Base-by-base conservation (phyloP, 177 flowering plant genomes). In the Vitis hybrid region DNA sequence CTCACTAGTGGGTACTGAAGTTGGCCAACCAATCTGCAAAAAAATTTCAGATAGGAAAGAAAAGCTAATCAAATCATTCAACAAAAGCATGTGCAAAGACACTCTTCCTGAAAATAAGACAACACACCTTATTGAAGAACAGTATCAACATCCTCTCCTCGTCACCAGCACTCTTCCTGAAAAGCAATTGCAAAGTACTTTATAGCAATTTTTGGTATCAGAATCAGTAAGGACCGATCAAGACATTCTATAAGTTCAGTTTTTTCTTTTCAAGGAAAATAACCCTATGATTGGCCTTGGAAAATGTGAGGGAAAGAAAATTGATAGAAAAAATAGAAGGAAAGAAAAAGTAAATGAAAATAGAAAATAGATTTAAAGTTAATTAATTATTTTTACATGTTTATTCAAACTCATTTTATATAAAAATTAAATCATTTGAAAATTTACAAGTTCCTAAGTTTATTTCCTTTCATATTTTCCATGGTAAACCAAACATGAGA, bases 21-120 rank as follows among this genome's bases (percentile, higher is more conserved):
- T 81, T 51, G 99, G 99, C 99, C 99, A 94, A 53, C 99, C 97
- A 78, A 92, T 92, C 99, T 92, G 83, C 65, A 67, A 3, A 75
- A 39, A 29, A 33, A 68, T 13, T 13, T 7, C 51, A 68, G 13
- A 19, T 10, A 22, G 56, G 16, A 48, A 20, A 33, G 20, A 22
- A 26, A 39, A 50, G 15, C 45, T 64, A 5, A 49, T 57, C 15
- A 58, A 26, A 22, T 2, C 14, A 55, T 20, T 29, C 55, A 14
- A 65, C 3, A 14, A 71, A 13, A 31, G 7, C 50, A 61, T 10
- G 64, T 51, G 68, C 19, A 58, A 51, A 62, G 45, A 33, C 45
- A 33, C 45, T 33, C 45, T 33, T 33, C 45, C 45, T 5, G 5
- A 33, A 33, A 33, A 5, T 33, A 33, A 33, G 45, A 33, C 7